Conservation (phyloP, 306 rosid species). For the Adenanthera pavonina region DNA sequence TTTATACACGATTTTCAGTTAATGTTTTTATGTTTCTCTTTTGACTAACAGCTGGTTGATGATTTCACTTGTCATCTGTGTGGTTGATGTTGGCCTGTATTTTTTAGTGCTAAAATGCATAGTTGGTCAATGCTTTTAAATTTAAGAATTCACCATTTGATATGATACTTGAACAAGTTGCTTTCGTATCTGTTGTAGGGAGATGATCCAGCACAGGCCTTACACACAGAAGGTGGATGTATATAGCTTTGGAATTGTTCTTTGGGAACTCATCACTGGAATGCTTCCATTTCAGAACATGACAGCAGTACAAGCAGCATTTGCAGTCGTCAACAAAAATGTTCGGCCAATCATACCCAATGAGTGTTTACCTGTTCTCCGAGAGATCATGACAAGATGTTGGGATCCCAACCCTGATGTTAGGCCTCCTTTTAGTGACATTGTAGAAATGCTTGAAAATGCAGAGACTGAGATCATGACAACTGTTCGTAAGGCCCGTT, state of each 20-base stretch:
- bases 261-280: constrained; percentile 97
- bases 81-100: background rate
- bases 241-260: constrained; percentile 96
- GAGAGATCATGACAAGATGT: constrained; percentile 95
- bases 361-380: constrained; percentile 87
- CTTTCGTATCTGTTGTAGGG: constrained; percentile 59
- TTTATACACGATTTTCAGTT: no score
- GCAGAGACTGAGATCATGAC: constrained; percentile 95
- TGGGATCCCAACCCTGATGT: constrained; percentile 99
- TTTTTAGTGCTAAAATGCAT: constrained; percentile 29
- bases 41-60: background rate
- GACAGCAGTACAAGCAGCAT: constrained; percentile 99
- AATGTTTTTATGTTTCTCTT: no score
- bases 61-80: constrained; percentile 1
- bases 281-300: constrained; percentile 98
- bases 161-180: constrained; percentile 27
- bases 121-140: background rate
- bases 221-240: constrained; percentile 97
- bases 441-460: constrained; percentile 87
- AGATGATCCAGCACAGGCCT: constrained; percentile 99
- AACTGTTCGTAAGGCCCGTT: constrained; percentile 92
- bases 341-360: constrained; percentile 84
- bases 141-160: background rate
- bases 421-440: constrained; percentile 82
- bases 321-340: constrained; percentile 91